These are phyloP conservation scores for Ganoderma resinaceum DNA, from an alignment of 1,284 basidiomycete species.

Conservation along the genomic window DNA sequence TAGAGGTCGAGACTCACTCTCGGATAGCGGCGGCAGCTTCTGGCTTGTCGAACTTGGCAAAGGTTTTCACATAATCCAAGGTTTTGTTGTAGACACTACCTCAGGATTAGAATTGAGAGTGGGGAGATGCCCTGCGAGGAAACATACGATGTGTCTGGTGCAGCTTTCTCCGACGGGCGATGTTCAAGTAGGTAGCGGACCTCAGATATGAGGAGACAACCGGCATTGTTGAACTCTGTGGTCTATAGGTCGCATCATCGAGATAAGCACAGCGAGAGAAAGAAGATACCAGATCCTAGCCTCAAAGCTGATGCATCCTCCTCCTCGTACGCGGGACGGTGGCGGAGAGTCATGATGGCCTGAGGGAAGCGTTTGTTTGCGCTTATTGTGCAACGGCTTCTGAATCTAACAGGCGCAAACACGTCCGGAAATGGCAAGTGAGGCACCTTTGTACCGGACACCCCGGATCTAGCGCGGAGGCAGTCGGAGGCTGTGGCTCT, in stretches of 20 bases:
- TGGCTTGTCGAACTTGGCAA: conserved; percentile 88
- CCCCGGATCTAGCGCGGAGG: background rate
- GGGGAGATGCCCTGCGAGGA: background rate
- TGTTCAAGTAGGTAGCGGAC: conserved; percentile 91
- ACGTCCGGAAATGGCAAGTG: conserved; percentile 16
- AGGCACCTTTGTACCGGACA: conserved; percentile 1
- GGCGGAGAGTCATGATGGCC: conserved; percentile 53
- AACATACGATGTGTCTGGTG: conserved; percentile 84
- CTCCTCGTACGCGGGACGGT: conserved; percentile 64
- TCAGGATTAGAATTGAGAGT: background rate
- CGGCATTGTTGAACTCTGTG: conserved; percentile 89
- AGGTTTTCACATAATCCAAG: conserved; percentile 89
- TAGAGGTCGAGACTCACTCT: conserved; percentile 63
- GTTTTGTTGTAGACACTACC: conserved; percentile 91
- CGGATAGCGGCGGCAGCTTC: conserved; percentile 89
- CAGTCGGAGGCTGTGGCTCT: conserved; percentile 11
- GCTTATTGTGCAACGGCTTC: conserved; percentile 36
- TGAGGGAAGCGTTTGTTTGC: conserved; percentile 31
- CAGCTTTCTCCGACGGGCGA: conserved; percentile 71
- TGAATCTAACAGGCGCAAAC: conserved; percentile 39
- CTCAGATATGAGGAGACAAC: conserved; percentile 90
- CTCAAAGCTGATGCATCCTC: conserved; percentile 76
- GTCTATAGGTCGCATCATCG: background rate
- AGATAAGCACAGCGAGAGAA: background rate
- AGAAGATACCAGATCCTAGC: conserved; percentile 61